Evolutionary conservation across 306 rosid species (phyloP).

Genomic region (Inga leiocalycina): DNA sequence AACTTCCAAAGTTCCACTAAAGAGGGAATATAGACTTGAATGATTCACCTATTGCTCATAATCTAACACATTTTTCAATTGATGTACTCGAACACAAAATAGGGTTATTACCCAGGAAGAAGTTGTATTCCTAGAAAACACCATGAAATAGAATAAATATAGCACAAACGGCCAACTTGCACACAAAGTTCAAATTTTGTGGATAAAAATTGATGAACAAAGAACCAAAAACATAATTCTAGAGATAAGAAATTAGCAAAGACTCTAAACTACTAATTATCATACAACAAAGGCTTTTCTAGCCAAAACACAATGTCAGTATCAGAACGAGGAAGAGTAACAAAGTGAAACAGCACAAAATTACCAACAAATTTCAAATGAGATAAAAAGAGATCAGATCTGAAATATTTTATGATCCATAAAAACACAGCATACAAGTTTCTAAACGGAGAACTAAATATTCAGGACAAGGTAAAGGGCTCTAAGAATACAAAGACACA

Average conservation of each 20-base stretch:
- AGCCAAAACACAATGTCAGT: slow-evolving; percentile 11
- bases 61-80: neutral
- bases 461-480: slow-evolving; percentile 7
- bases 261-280: slow-evolving; percentile 12
- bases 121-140: slow-evolving; percentile 10
- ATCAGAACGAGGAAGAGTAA: neutral
- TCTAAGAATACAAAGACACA: slow-evolving; percentile 15
- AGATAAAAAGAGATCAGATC: slow-evolving; percentile 35
- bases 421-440: slow-evolving; percentile 33
- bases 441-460: slow-evolving; percentile 16
- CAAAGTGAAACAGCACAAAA: slow-evolving; percentile 6
- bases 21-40: neutral
- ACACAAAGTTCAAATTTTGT: slow-evolving; percentile 9
- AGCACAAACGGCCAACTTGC: neutral
- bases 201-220: slow-evolving; percentile 13
- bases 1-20: neutral
- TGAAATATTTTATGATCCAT: slow-evolving; percentile 33
- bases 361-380: slow-evolving; percentile 2
- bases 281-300: slow-evolving; percentile 10
- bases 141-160: slow-evolving; percentile 10
- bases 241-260: slow-evolving; percentile 11
- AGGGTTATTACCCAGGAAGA: neutral
- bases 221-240: slow-evolving; percentile 16
- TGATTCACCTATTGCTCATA: neutral
- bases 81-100: neutral